Evolutionary conservation across 495 filamentous ascomycete species (phyloP), one percentile per base, ranked within the genome.

Genomic region (Cercophora newfieldiana): DNA sequence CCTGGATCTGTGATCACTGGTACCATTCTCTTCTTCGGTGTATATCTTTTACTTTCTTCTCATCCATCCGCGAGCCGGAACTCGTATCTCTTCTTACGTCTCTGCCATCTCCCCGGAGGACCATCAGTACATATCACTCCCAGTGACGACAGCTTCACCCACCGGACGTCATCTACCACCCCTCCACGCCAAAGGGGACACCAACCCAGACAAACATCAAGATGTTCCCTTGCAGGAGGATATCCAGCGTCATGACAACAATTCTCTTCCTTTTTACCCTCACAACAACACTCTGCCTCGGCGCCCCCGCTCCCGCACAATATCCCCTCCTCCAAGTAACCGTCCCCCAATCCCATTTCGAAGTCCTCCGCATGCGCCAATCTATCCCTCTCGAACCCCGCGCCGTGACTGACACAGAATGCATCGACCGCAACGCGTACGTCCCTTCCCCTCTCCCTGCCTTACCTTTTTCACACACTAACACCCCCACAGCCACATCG

Each of bases 401-500:
- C 8, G 75, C 79, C 0, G 77, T 79, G 14, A 71, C 67, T 3
- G 74, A 71, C 29, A 71, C 75, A 21, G 67, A 28, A 3, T 81
- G 79, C 49, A 66, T 77, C 16, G 77, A 81, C 68, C 66, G 59
- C 14, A 75, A 69, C 6, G 66, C 63, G 79, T 80, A 75, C 64
- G 76, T 67, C 16, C 10, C 28, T 21, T 54, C 48, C 54, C 30
- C 53, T 7, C 26, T 55, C 29, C 28, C 7, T 28, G 33, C 26
- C 3, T 18, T 6, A 48, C 48, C 25, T n/a, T 21, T 24, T 10
- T 21, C 0, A 22, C 30, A 26, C 24, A n/a, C 49, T 31, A 33
- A 63, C 47, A 19, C 7, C 28, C 19, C 0, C n/a, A 12, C 62
- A 86, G 83, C 0, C 79, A 76, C 48, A 80, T 87, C 55, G 79